Conservation (phyloP, 2,329 filamentous ascomycete species). For the Basipetospora chlamydospora region DNA sequence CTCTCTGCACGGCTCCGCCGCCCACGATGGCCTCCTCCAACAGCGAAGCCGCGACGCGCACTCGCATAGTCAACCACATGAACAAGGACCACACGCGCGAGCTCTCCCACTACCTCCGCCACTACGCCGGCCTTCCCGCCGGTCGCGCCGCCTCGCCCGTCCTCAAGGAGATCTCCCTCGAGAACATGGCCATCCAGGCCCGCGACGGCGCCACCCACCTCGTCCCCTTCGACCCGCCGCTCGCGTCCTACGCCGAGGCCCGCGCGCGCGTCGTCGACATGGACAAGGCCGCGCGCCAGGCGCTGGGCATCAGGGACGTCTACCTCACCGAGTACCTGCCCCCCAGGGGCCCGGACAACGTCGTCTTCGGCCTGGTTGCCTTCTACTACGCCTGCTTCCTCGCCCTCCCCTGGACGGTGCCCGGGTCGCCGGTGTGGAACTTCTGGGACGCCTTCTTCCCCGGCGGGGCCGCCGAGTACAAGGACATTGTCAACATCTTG, state of each 20-base stretch:
- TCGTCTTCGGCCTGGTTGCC: constrained; percentile 12
- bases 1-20: no score
- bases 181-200: constrained; percentile 46
- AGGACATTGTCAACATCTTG: constrained; percentile 43
- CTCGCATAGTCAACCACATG: constrained; percentile 59
- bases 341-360: constrained; percentile 16
- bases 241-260: constrained; percentile 53
- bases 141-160: constrained; percentile 39
- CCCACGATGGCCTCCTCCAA: neutral
- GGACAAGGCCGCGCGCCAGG: constrained; percentile 38
- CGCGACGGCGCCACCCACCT: constrained; percentile 28
- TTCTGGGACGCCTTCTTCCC: constrained; percentile 37
- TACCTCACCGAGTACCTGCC: constrained; percentile 24
- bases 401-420: constrained; percentile 31
- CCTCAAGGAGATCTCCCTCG: constrained; percentile 51
- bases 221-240: constrained; percentile 55
- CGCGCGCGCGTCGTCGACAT: constrained; percentile 60
- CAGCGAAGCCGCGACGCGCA: constrained; percentile 16
- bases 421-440: constrained; percentile 34
- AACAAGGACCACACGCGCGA: constrained; percentile 68
- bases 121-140: constrained; percentile 47
- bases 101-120: constrained; percentile 62
- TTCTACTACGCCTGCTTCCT: constrained; percentile 40
- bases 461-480: constrained; percentile 41
- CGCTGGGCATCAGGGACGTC: constrained; percentile 42